Evolutionary conservation across 2,329 filamentous ascomycete genomes (phyloP).

Genomic region (Fulvia fulva): DNA sequence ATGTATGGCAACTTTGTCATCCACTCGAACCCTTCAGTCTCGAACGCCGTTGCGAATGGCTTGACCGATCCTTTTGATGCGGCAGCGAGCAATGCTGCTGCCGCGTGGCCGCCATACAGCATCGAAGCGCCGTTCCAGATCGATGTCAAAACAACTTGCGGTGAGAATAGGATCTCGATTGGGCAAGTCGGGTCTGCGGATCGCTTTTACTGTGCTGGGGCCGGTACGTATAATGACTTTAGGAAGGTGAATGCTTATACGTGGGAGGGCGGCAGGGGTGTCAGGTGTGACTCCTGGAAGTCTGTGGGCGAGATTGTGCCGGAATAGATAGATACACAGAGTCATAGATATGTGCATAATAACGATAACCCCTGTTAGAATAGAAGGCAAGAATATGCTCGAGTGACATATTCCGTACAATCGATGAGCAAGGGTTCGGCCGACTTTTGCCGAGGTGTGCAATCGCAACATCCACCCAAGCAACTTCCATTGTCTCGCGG

Average conservation of each 20-base stretch:
- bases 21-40: slow-evolving; percentile 40
- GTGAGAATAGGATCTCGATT: slow-evolving; percentile 21
- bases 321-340: no score
- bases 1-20: slow-evolving; percentile 49
- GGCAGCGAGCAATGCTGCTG: slow-evolving; percentile 25
- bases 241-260: slow-evolving; percentile 40
- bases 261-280: slow-evolving; percentile 49
- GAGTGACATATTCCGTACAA: no score
- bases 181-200: neutral
- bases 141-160: slow-evolving; percentile 48
- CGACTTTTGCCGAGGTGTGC: neutral
- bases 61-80: neutral
- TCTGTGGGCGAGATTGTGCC: slow-evolving; percentile 28
- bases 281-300: slow-evolving; percentile 47
- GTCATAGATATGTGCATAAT: no score
- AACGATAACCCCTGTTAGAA: no score
- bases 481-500: neutral
- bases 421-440: neutral
- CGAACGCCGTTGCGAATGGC: slow-evolving; percentile 29
- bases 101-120: slow-evolving; percentile 27
- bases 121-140: slow-evolving; percentile 37
- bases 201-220: slow-evolving; percentile 23
- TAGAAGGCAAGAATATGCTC: no score
- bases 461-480: neutral
- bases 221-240: slow-evolving; percentile 36